Evolutionary conservation across 768 basidiomycete genomes (phyloP), one percentile per base, ranked within the genome.

Genomic region (Amanita fuliginea): DNA sequence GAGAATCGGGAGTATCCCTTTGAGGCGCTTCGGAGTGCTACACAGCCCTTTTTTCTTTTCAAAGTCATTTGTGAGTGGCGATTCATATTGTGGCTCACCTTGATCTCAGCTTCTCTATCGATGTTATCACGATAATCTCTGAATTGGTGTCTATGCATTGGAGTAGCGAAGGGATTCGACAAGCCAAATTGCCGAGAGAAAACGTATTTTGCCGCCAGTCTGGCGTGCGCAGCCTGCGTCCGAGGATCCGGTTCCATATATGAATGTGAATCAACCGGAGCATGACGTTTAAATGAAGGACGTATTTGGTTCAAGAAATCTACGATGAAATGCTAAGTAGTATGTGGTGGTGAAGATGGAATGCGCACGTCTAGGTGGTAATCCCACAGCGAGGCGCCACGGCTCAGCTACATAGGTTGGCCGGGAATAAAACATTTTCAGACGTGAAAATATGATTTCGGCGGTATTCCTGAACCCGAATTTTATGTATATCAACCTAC

Each of bases 111-210:
- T 54, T 88, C 86, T 54, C 81, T 73, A 55, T 86, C 77, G 14
- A 67, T 55, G 56, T 76, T 81, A 57, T 83, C 72, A 3, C 71
- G 69, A 51, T 74, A 67, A 24, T 64, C 62, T 37, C 65, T 66
- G 0, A 58, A 53, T 37, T 58, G 63, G 30, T 56, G 63, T 14
- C 53, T 54, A 7, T 36, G 33, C 6, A 50, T 42, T 9, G 54
- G 19, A 49, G 58, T 42, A 52, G 53, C 40, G 57, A 92, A 93
- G 2, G 81, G 72, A 55, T 69, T 85, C 4, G 70, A 59, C 1
- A 96, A 59, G 0, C 76, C 75, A 57, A 82, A 90, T 56, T 92
- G 86, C 35, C 81, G 72, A 7, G 92, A 81, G 57, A 98, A 95
- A 1, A 98, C 68, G 57, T 91, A 84, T 65, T 92, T 93, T 30